phyloP scores from a whole-genome alignment of 2,329 filamentous ascomycete species.

The Escovopsis sp. region DNA sequence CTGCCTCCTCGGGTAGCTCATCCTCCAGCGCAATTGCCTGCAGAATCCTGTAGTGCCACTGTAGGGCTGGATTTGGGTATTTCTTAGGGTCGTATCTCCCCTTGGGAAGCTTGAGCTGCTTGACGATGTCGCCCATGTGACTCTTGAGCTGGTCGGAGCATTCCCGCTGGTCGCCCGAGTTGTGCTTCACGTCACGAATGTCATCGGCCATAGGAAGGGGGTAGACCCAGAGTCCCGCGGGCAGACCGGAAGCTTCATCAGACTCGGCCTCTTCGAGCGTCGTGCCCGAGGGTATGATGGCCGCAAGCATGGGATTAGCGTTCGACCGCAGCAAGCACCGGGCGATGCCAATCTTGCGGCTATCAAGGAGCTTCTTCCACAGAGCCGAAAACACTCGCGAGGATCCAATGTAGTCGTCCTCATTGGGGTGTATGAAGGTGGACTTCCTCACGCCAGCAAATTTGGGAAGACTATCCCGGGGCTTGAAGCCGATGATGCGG shows the following conservation, averaged over 20 bases:
- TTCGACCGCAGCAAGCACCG: conserved; percentile 83
- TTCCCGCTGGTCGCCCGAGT: conserved; percentile 34
- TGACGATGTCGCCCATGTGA: conserved; percentile 66
- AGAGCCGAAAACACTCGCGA: conserved; percentile 85
- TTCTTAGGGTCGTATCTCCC: conserved; percentile 69
- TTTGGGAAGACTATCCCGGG: conserved; percentile 54
- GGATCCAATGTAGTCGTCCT: conserved; percentile 79
- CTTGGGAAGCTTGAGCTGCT: conserved; percentile 79
- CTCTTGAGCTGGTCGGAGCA: conserved; percentile 58
- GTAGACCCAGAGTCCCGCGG: conserved; percentile 77
- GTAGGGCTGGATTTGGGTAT: conserved; percentile 82
- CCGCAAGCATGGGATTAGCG: conserved; percentile 63
- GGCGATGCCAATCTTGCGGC: conserved; percentile 68
- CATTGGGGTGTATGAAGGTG: conserved; percentile 86
- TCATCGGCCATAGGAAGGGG: conserved; percentile 85
- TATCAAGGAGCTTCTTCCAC: conserved; percentile 69
- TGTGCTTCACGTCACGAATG: conserved; percentile 58
- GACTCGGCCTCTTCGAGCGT: conserved; percentile 33
- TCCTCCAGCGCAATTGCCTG: conserved; percentile 87
- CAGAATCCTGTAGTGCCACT: conserved; percentile 95
- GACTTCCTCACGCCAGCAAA: conserved; percentile 83
- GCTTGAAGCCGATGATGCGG: conserved; percentile 88
- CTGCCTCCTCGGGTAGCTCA: conserved; percentile 59
- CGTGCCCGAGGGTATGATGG: conserved; percentile 54
- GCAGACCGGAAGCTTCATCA: conserved; percentile 52